Conservation (phyloP, 2,329 filamentous ascomycete genomes). For the Arthrobotrys pseudoclavata region DNA sequence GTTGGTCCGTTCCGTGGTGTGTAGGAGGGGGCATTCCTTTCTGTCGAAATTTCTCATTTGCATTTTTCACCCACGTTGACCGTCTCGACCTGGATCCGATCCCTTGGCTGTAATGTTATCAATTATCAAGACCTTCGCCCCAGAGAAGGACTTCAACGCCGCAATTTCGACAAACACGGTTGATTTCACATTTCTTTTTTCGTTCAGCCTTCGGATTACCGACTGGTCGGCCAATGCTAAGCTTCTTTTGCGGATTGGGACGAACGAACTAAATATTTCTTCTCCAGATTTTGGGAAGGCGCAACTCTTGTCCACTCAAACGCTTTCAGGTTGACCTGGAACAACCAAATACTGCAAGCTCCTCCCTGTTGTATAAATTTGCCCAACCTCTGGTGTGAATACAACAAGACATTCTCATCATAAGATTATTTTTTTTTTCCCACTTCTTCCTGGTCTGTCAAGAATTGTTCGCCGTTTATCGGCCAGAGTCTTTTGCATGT, state of each 20-base stretch:
- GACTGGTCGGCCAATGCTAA: slow-evolving; percentile 48
- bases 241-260: slow-evolving; percentile 52
- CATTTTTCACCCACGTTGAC: slow-evolving; percentile 60
- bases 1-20: slow-evolving; percentile 58
- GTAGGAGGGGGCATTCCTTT: slow-evolving; percentile 50
- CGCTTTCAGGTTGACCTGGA: slow-evolving; percentile 37
- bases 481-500: slow-evolving; percentile 69
- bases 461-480: slow-evolving; percentile 32
- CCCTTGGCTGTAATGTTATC: slow-evolving; percentile 61
- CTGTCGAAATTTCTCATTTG: slow-evolving; percentile 60
- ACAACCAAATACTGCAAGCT: slow-evolving; percentile 58
- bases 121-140: slow-evolving; percentile 55
- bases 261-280: slow-evolving; percentile 33
- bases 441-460: slow-evolving; percentile 16
- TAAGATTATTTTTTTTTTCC: slow-evolving; percentile 18
- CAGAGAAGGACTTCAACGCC: slow-evolving; percentile 51
- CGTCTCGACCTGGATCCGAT: slow-evolving; percentile 47
- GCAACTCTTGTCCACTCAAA: slow-evolving; percentile 58
- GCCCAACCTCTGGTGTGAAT: slow-evolving; percentile 38
- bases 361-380: slow-evolving; percentile 60
- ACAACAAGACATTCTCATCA: slow-evolving; percentile 44
- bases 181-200: slow-evolving; percentile 30
- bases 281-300: slow-evolving; percentile 55
- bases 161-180: slow-evolving; percentile 46
- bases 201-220: slow-evolving; percentile 25